Percentiles rank a stretch among this genome's conserved stretches.
phyloP scores from a whole-genome alignment of 352 stramenopile genomes.

The Globisporangium camurandrum region DNA sequence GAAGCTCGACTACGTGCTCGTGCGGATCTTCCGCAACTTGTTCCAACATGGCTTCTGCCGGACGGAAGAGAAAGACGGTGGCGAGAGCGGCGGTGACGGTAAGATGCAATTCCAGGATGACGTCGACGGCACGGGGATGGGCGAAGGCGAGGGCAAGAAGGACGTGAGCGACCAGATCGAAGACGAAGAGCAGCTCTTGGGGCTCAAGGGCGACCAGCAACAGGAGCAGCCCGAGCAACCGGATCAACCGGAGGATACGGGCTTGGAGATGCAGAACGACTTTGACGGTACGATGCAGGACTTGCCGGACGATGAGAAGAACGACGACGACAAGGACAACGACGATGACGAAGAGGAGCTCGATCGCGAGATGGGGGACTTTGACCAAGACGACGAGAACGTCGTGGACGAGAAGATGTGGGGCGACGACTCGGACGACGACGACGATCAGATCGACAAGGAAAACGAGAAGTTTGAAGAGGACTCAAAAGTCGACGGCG shows the following conservation, averaged over 20 bases:
- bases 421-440: slow-evolving; percentile 89
- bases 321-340: slow-evolving; percentile 82
- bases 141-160: slow-evolving; percentile 97
- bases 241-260: slow-evolving; percentile 92
- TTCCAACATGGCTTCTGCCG: slow-evolving; percentile 95
- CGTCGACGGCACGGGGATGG: slow-evolving; percentile 99
- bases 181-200: slow-evolving; percentile 99
- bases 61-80: slow-evolving; percentile 85
- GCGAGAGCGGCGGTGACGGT: slow-evolving; percentile 72
- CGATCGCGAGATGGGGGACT: slow-evolving; percentile 98
- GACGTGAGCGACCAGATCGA: slow-evolving; percentile 99
- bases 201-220: slow-evolving; percentile 92
- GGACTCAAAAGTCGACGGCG: slow-evolving; percentile 69
- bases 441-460: slow-evolving; percentile 93
- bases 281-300: slow-evolving; percentile 99
- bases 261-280: slow-evolving; percentile 99
- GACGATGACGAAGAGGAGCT: slow-evolving; percentile 93
- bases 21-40: slow-evolving; percentile 95
- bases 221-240: slow-evolving; percentile 79
- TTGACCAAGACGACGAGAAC: slow-evolving; percentile 94
- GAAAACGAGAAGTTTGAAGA: slow-evolving; percentile 94
- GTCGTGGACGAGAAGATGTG: slow-evolving; percentile 99
- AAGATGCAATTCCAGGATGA: slow-evolving; percentile 97
- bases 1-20: slow-evolving; percentile 94
- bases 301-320: slow-evolving; percentile 88